Conservation (phyloP, 106 monocot species). For the Phalaenopsis equestris region DNA sequence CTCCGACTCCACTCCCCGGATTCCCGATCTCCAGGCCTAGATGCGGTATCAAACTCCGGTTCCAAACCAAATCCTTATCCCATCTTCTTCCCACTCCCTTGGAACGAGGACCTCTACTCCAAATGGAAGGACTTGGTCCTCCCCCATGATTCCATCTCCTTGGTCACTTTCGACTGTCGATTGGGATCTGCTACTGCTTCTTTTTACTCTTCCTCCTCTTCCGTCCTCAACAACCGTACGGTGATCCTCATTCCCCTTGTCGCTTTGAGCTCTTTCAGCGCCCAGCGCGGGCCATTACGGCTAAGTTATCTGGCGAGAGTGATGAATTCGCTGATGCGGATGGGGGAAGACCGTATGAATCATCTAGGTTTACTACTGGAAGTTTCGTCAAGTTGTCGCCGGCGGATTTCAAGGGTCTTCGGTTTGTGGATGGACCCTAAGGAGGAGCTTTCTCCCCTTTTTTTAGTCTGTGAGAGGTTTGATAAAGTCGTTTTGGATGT, state of each 20-base stretch:
- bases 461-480: conserved; percentile 52
- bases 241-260: conserved; percentile 43
- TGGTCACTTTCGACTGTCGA: neutral
- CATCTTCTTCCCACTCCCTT: conserved; percentile 21
- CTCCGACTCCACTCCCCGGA: conserved; percentile 37
- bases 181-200: neutral
- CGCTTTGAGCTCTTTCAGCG: neutral
- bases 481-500: conserved; percentile 7
- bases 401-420: conserved; percentile 46
- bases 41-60: neutral
- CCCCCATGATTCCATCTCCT: conserved; percentile 28
- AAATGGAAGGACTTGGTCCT: conserved; percentile 44
- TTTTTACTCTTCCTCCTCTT: conserved; percentile 11
- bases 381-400: conserved; percentile 25
- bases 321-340: conserved; percentile 22
- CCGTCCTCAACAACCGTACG: conserved; percentile 11
- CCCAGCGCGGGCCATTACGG: conserved; percentile 16
- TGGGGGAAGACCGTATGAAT: conserved; percentile 28
- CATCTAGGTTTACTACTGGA: conserved; percentile 31
- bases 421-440: conserved; percentile 66
- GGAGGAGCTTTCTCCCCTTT: conserved; percentile 37
- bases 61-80: neutral
- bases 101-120: conserved; percentile 25
- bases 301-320: conserved; percentile 40
- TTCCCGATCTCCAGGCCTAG: neutral